These are phyloP conservation scores for Lichtheimia hyalospora DNA, from an alignment of 371 early-diverging fungal species.

Conservation along the genomic window DNA sequence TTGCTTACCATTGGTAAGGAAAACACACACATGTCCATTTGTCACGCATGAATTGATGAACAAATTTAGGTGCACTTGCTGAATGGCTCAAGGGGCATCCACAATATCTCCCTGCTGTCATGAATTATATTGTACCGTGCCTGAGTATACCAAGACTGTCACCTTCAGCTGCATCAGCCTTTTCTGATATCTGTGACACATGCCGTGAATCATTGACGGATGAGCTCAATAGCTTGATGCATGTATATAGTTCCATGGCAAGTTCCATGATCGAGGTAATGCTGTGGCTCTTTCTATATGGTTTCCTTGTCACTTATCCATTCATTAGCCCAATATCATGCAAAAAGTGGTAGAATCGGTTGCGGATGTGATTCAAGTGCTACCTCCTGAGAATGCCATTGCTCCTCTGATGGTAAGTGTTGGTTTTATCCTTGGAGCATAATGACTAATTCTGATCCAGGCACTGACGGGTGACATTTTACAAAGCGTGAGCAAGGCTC, in stretches of 20 bases:
- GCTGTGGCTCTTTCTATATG: background rate
- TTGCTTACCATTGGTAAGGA: slow-evolving; percentile 50
- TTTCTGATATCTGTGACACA: slow-evolving; percentile 74
- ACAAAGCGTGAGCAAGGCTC: slow-evolving; percentile 31
- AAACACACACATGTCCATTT: too few relatives aligned
- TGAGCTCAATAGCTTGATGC: slow-evolving; percentile 63
- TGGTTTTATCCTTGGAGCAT: slow-evolving; percentile 2
- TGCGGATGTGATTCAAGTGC: slow-evolving; percentile 67
- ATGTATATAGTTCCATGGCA: slow-evolving; percentile 53
- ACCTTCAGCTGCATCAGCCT: slow-evolving; percentile 62
- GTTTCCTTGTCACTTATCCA: background rate
- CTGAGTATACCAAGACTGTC: slow-evolving; percentile 62
- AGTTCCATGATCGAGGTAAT: slow-evolving; percentile 18
- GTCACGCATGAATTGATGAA: too few relatives aligned
- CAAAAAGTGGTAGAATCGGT: slow-evolving; percentile 75
- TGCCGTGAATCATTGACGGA: slow-evolving; percentile 67
- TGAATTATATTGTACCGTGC: slow-evolving; percentile 69
- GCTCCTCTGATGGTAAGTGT: slow-evolving; percentile 58
- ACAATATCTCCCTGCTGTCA: slow-evolving; percentile 53
- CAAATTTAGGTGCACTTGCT: slow-evolving; percentile 59
- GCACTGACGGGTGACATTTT: slow-evolving; percentile 45
- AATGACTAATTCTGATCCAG: too few relatives aligned
- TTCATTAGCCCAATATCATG: slow-evolving; percentile 45
- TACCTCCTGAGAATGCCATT: slow-evolving; percentile 57
- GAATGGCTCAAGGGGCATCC: slow-evolving; percentile 76